Conservation (phyloP, 2,329 filamentous ascomycete species). For the Penicillium palitans region DNA sequence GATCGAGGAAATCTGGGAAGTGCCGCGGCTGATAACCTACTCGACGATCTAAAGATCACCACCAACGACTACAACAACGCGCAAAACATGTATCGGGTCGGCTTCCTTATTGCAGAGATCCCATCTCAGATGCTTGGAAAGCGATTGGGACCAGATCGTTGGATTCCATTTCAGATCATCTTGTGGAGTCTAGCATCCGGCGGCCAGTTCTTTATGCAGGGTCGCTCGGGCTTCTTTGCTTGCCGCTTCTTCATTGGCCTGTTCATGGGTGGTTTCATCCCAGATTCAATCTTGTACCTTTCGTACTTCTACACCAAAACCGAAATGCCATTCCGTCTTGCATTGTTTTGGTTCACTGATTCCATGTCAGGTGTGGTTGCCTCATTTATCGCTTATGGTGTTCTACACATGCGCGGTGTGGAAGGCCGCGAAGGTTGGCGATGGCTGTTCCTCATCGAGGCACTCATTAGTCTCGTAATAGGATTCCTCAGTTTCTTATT, state of each 20-base stretch:
- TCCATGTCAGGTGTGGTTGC: constrained; percentile 36
- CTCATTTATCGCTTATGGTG: constrained; percentile 37
- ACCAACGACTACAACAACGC: constrained; percentile 37
- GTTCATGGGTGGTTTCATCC: constrained; percentile 55
- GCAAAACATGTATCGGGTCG: constrained; percentile 32
- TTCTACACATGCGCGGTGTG: constrained; percentile 44
- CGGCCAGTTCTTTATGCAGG: constrained; percentile 30
- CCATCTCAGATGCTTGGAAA: constrained; percentile 36
- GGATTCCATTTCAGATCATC: constrained; percentile 35
- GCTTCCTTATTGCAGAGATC: constrained; percentile 34
- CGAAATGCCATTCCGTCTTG: constrained; percentile 38
- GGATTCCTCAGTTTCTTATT: constrained; percentile 47
- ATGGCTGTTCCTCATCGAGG: constrained; percentile 49
- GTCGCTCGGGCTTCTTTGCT: constrained; percentile 43
- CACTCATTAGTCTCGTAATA: constrained; percentile 45
- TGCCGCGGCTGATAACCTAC: constrained; percentile 30
- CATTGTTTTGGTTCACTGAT: constrained; percentile 41
- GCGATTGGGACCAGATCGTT: constrained; percentile 29
- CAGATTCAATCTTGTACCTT: constrained; percentile 40
- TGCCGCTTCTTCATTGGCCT: constrained; percentile 49
- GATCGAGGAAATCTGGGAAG: constrained; percentile 31
- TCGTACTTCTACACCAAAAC: constrained; percentile 43
- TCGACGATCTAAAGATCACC: constrained; percentile 28
- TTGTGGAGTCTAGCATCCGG: constrained; percentile 29
- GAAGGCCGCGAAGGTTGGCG: constrained; percentile 46